Conservation (phyloP, 345 rosid species). For the Hibiscus mutabilis region DNA sequence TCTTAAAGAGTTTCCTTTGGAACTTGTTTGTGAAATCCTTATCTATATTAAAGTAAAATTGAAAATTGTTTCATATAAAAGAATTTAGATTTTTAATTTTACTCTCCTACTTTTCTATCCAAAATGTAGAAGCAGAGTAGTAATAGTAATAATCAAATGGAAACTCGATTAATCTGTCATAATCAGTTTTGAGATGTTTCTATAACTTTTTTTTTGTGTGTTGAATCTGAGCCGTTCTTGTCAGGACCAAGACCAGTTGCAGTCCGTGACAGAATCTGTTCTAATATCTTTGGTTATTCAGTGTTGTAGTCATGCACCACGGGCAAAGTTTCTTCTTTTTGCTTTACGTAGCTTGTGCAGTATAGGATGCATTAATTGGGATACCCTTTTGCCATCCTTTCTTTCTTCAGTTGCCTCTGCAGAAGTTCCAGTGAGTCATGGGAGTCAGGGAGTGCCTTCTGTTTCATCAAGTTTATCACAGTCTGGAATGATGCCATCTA, state of each 20-base stretch:
- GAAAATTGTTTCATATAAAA: neutral
- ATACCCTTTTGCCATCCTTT: conserved; percentile 71
- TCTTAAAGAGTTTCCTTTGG: neutral
- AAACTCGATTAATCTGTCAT: neutral
- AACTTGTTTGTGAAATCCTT: neutral
- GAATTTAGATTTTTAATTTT: neutral
- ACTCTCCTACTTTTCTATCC: neutral
- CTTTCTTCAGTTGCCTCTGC: conserved; percentile 76
- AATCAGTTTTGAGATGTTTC: neutral
- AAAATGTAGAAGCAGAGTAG: neutral
- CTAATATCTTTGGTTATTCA: conserved; percentile 70
- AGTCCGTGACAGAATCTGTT: conserved; percentile 69
- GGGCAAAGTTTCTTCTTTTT: conserved; percentile 92
- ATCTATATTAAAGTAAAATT: neutral
- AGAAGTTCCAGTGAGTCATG: conserved; percentile 58
- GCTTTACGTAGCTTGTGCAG: conserved; percentile 66
- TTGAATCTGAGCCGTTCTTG: conserved; percentile 12
- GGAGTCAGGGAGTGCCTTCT: conserved; percentile 46
- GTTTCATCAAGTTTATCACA: conserved; percentile 58
- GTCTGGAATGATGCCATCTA: conserved; percentile 46
- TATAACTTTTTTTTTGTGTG: neutral
- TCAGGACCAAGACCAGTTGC: conserved; percentile 87
- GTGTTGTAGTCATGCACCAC: conserved; percentile 79
- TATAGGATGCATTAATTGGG: conserved; percentile 84
- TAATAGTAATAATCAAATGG: neutral